Evolutionary conservation across 768 basidiomycete species (phyloP), one percentile per base, ranked within the genome.

Genomic region (Infundibulicybe gibba): DNA sequence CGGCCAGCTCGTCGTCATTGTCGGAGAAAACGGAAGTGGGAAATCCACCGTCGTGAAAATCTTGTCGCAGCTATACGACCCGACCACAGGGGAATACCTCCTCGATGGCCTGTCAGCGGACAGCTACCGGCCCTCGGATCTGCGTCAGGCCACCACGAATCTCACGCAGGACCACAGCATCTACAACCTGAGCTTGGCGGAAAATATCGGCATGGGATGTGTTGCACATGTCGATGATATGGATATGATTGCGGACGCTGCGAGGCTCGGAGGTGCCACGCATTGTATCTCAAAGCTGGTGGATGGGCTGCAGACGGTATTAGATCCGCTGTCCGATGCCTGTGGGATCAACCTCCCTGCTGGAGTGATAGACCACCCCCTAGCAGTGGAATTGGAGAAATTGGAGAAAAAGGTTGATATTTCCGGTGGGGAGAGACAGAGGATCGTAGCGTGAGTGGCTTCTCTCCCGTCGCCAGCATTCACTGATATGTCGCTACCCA

Each of bases 1-100:
- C 0, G 71, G 71, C 9, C 57, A 63, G 13, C 50, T 72, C 4
- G 69, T 66, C 6, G 66, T 74, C 17, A 57, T 75, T 16, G 72
- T 75, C 6, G 72, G 72, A 12, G 53, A 54, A 3, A 75, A 74
- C 45, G 72, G 71, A 3, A 62, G 61, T 47, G 72, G 69, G 8
- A 72, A 71, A 43, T 62, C 65, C 1, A 68, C 69, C 10, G 43
- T 71, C 30, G 53, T 75, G 1, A 70, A 70, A 32, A 51, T 74
- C 9, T 49, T 75, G 16, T 57, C 65, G 3, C 59, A 70, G 0
- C 47, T 70, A 5, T 71, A 67, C 49, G 64, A 71, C 42, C 59
- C 63, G 2, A 57, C 60, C 0, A 48, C 49, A 4, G 72, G 72
- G 0, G 53, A 58, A 9, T 34, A 74, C 9, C 45, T 63, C n/a